Evolutionary conservation across 1,284 basidiomycete genomes (phyloP).

Genomic region (Ganoderma sp.): DNA sequence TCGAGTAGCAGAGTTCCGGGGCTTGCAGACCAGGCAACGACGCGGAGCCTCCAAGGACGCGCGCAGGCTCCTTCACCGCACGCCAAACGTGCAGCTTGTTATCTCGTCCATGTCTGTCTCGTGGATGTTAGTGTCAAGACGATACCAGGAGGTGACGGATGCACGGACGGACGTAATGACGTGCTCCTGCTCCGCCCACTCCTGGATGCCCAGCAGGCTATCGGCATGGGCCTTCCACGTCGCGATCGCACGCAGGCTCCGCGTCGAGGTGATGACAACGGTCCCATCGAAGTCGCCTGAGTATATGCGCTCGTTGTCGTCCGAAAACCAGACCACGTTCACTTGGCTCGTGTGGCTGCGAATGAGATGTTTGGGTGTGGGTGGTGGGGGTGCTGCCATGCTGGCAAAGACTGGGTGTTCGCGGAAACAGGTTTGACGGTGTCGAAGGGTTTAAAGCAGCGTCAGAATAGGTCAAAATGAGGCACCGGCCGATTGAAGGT

Average conservation of each 20-base stretch:
- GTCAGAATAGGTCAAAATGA: not conserved
- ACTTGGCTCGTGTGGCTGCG: slow-evolving; percentile 72
- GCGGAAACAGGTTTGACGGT: not conserved
- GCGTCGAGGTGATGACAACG: slow-evolving; percentile 75
- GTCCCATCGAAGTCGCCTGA: slow-evolving; percentile 80
- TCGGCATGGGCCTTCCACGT: slow-evolving; percentile 83
- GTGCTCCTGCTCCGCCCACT: slow-evolving; percentile 59
- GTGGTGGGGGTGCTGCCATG: slow-evolving; percentile 38
- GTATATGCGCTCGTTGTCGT: slow-evolving; percentile 77
- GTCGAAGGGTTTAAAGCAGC: not conserved
- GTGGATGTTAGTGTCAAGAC: not conserved
- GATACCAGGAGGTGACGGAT: not conserved
- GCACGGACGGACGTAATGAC: slow-evolving; percentile 70
- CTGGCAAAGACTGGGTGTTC: not conserved
- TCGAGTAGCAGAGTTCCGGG: slow-evolving; percentile 63
- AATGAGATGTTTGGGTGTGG: slow-evolving; percentile 75
- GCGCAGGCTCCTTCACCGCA: slow-evolving; percentile 51
- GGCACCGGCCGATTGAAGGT: not conserved
- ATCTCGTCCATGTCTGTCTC: slow-evolving; percentile 79
- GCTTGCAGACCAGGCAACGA: slow-evolving; percentile 52
- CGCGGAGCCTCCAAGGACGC: slow-evolving; percentile 61
- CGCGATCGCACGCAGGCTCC: slow-evolving; percentile 69
- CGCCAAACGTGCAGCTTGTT: slow-evolving; percentile 80
- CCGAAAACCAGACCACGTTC: slow-evolving; percentile 61
- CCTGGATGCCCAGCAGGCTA: slow-evolving; percentile 76